Evolutionary conservation across 2,329 filamentous ascomycete species (phyloP), one percentile per base, ranked within the genome.

Genomic region (Monosporascus sp.): DNA sequence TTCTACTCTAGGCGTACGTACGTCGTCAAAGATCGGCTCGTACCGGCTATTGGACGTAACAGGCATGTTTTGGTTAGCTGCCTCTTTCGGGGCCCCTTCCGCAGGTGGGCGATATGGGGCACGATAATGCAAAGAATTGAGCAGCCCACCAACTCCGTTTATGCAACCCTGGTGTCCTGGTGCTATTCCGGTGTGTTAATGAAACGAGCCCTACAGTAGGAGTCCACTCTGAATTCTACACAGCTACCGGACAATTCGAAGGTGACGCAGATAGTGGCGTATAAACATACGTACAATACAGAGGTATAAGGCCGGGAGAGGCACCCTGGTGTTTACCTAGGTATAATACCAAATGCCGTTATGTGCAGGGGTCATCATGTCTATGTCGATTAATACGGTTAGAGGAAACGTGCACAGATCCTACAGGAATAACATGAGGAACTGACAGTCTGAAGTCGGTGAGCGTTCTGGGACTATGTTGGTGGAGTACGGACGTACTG

Each of bases 31-130:
- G 59, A 61, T 60, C 57, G 50, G 54, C 59, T 60, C 45, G 50
- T 37, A 50, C 51, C 31, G 38, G 45, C 47, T 50, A 45, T 52
- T 48, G 35, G 51, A 52, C 25, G 49, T 53, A 53, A 53, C 56
- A 57, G 59, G 54, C 60, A 18, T 8, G 43, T 18, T 31, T 31
- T 24, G 43, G 38, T 46, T 25, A 46, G 43, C 43, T 62, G 57
- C 60, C 60, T 58, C 52, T 59, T 62, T 59, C 50, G 55, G 60
- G 58, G 50, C 24, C 24, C 53, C 56, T 59, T 54, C 60, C 60
- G 60, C 54, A 54, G 58, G 18, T 51, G 48, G 50, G 9, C 14
- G 27, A 35, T n/a, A 45, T 47, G 50, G 50, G 41, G 22, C 50
- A 37, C 27, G 50, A 51, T 37, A 47, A 47, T 46, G 43, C 49